Base-by-base conservation (phyloP, 805 yeast genomes). In the Candida peoriensis region DNA sequence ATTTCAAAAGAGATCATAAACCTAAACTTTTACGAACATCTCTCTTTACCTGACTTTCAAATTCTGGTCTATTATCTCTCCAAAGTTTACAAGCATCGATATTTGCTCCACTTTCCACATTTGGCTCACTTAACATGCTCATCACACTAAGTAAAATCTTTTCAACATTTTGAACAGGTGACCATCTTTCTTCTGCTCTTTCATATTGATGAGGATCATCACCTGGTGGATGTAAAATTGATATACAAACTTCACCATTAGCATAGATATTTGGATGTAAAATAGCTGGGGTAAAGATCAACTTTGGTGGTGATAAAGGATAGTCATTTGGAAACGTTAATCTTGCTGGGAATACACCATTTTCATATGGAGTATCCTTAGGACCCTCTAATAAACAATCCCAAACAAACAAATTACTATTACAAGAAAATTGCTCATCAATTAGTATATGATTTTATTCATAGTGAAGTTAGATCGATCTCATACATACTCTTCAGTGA, bases 161-260 rank as follows among this genome's bases (percentile, higher is more conserved):
- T 62, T 93, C 98, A n/a, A 93, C 89, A 55, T 95, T 84, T 58
- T 93, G 98, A 20, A 93, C 89, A 0, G 98, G 98, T 6, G 95
- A 84, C 98, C 98, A 93, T 46, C 98, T 68, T 62, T 93, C 98
- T 48, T 89, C 94, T 0, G 97, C 95, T 20, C 85, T 63, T 59
- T 93, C 98, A 61, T 93, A 93, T 71, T 82, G 88, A 57, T 88
- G 76, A 15, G 98, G 97, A 59, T 93, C 98, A 49, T 89, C 95
- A 9, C 98, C 98, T 1, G 97, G 96, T 2, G 96, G 78, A 57
- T 93, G 98, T 45, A 93, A 67, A 32, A 93, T 93, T 12, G 96
- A 86, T 33, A 93, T 93, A 59, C 98, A 93, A 4, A 93, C 98
- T 17, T 86, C 86, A 3, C 98, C 98, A 54, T 89, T 95, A 33